A percentile compares a stretch with the other conserved stretches of the same genome.
phyloP scores from a whole-genome alignment of 2,329 filamentous ascomycete species.

The Talaromyces funiculosus region DNA sequence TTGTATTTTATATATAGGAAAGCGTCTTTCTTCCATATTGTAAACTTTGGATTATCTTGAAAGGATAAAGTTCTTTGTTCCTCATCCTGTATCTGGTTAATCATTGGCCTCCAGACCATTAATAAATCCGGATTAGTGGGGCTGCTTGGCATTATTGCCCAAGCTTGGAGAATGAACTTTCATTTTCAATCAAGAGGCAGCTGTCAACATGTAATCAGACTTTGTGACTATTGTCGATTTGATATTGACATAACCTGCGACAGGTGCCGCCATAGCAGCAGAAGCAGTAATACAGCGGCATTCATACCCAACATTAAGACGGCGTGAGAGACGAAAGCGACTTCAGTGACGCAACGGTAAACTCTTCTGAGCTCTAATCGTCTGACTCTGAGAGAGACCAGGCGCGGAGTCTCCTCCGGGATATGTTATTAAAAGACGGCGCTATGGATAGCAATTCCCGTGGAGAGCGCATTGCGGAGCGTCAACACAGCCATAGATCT shows the following conservation, averaged over 20 bases:
- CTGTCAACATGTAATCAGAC: background rate
- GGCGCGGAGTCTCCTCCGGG: background rate
- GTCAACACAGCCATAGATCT: slow-evolving; percentile 1
- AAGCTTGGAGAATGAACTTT: background rate
- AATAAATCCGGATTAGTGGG: background rate
- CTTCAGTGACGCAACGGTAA: background rate
- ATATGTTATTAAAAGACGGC: background rate
- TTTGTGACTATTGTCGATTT: background rate
- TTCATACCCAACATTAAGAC: too few species aligned
- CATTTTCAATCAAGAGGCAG: background rate
- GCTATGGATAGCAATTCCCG: slow-evolving; percentile 1
- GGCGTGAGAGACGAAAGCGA: too few species aligned
- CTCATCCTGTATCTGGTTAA: background rate
- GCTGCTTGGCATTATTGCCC: background rate
- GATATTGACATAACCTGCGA: background rate
- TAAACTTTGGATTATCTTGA: background rate
- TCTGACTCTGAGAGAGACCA: background rate
- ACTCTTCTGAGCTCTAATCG: too few species aligned
- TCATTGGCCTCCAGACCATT: background rate
- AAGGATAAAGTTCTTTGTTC: too few species aligned
- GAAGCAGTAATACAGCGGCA: background rate
- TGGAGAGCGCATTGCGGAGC: background rate
- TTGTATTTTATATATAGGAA: background rate
- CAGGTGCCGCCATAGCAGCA: background rate
- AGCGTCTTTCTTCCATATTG: background rate